Base-by-base conservation (phyloP, 345 rosid species). In the Melaleuca alternifolia region DNA sequence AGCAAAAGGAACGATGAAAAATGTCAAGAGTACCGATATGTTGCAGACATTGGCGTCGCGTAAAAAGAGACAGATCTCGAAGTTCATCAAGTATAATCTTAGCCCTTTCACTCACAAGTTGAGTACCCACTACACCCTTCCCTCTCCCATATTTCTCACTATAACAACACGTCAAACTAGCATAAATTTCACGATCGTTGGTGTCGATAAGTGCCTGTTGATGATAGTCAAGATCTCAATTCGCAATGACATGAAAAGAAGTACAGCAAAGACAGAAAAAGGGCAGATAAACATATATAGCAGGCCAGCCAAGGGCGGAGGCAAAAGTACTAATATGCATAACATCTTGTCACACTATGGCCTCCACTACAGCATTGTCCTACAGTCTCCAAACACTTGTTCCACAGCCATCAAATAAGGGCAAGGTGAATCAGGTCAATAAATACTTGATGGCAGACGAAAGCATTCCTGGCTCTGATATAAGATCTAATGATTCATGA, bases 81-180 rank as follows among this genome's bases (percentile, higher is more conserved):
- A 94, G 95, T 93, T 97, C 99, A 57, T 95, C 96, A 54, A 96
- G 96, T 86, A 97, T 94, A 88, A 97, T 94, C 91, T 93, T 94
- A 59, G 98, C 96, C 88, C 99, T 91, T 94, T 95, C 99, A 86
- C 95, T 93, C 48, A 94, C 89, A 54, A 97, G 97, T 85, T 93
- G 96, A 50, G 99, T 93, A 82, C 97, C 98, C 90, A 96, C 95
- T 85, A 89, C 93, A 86, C 99, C 99, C 88, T 94, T 95, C 44
- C 86, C 92, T 89, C 92, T 92, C 62, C 87, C 93, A 84, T 91
- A 85, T 85, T 88, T 89, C 90, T 92, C 96, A 84, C 86, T 85
- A 87, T 91, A 93, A 91, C 93, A 95, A 90, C 93, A 89, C 20
- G 91, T 95, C 89, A 97, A 88, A 89, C 89, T 92, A 83, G 91